These are phyloP conservation scores for Hemileccinum impolitum DNA, from an alignment of 768 basidiomycete species.

Conservation along the genomic window DNA sequence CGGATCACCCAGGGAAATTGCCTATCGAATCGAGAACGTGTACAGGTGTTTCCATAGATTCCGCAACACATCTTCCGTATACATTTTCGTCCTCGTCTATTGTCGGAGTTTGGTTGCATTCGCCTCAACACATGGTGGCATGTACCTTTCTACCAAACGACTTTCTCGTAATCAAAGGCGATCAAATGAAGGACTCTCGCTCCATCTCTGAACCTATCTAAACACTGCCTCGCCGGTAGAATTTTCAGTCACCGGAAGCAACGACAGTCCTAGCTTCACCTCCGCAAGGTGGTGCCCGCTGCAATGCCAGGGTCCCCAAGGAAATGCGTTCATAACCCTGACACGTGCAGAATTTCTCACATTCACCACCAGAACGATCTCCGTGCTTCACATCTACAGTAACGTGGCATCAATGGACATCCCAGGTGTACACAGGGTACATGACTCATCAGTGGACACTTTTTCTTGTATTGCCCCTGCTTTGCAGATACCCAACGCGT, in stretches of 20 bases:
- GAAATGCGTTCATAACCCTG: background rate
- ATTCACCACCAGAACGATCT: background rate
- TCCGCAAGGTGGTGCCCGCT: background rate
- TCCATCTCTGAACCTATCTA: background rate
- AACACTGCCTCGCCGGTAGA: slow-evolving; percentile 3
- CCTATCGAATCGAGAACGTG: too few relatives aligned
- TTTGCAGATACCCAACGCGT: background rate
- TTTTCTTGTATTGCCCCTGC: background rate
- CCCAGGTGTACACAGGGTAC: background rate
- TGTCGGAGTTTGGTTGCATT: background rate
- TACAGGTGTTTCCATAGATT: background rate
- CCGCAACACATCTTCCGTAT: background rate
- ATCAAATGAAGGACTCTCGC: background rate
- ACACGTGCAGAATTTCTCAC: background rate
- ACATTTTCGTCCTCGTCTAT: background rate
- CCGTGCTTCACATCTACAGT: too few relatives aligned
- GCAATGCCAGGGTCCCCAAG: background rate
- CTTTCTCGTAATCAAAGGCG: background rate
- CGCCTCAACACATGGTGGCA: background rate
- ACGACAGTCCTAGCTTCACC: background rate
- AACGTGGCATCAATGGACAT: too few relatives aligned
- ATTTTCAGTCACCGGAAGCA: slow-evolving; percentile 9
- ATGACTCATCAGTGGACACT: background rate
- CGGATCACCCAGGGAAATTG: background rate
- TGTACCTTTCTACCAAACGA: too few relatives aligned